Conservation (phyloP, 2,329 filamentous ascomycete species). For the Fusarium sp. region DNA sequence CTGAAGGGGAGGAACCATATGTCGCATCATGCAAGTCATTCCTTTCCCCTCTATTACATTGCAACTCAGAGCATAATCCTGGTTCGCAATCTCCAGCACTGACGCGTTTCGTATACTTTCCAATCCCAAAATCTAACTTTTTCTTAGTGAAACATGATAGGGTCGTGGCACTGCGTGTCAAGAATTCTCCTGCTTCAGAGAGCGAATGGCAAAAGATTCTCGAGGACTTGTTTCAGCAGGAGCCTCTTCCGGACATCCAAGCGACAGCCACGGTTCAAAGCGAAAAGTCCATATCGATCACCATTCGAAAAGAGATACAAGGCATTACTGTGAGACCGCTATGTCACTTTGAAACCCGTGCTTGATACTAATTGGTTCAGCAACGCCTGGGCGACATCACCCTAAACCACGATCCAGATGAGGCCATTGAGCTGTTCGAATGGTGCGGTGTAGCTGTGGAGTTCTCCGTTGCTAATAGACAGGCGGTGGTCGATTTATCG, state of each 20-base stretch:
- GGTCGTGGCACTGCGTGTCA: slow-evolving; percentile 62
- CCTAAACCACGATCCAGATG: slow-evolving; percentile 65
- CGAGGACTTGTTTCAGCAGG: slow-evolving; percentile 64
- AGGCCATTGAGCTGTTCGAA: slow-evolving; percentile 72
- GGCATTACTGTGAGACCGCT: slow-evolving; percentile 71
- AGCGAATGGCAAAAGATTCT: slow-evolving; percentile 76
- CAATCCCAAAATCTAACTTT: slow-evolving; percentile 38
- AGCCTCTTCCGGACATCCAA: slow-evolving; percentile 65
- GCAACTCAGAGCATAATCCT: slow-evolving; percentile 29
- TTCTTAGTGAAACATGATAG: slow-evolving; percentile 66
- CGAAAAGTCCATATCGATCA: slow-evolving; percentile 66
- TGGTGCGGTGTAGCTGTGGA: slow-evolving; percentile 73
- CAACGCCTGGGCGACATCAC: slow-evolving; percentile 76
- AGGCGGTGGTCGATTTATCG: slow-evolving; percentile 56
- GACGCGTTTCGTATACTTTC: slow-evolving; percentile 30
- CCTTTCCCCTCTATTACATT: slow-evolving; percentile 29
- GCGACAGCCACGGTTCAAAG: slow-evolving; percentile 67
- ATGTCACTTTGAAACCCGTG: slow-evolving; percentile 23
- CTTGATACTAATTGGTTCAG: slow-evolving; percentile 53
- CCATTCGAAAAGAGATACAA: slow-evolving; percentile 71
- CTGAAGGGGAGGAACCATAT: slow-evolving; percentile 73
- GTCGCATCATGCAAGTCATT: slow-evolving; percentile 64
- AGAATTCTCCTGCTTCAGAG: slow-evolving; percentile 65
- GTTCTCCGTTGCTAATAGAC: slow-evolving; percentile 57
- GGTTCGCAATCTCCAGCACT: slow-evolving; percentile 36